Evolutionary conservation across 2,329 filamentous ascomycete species (phyloP), one percentile per base, ranked within the genome.

Genomic region (Cladophialophora yegresii): DNA sequence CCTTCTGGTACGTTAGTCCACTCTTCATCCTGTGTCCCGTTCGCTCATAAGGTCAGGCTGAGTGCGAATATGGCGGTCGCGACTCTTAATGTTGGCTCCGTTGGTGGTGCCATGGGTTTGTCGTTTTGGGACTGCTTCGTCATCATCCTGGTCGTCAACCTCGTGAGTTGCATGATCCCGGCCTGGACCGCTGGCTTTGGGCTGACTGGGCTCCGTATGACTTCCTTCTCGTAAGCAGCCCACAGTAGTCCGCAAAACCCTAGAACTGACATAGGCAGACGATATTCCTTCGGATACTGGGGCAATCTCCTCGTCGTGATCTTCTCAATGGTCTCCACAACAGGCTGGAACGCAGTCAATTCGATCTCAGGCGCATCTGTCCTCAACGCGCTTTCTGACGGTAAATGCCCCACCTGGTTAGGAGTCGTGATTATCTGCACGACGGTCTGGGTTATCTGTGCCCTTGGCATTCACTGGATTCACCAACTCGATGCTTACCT

Each of bases 241-340:
- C 28, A 30, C 40, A 16, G 13, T n/a, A 9, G 13, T 43, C 28
- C 28, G 28, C 8, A 50, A 12, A 12, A 32, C 28, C 10, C 9
- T 23, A 50, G 4, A 7, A 40, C 40, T 58, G 56, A 58, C 43
- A 4, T 1, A 16, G n/a, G 10, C 22, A 75, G 73, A 13, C 70
- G 76, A 36, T 77, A 76, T 63, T 77, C 75, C 2, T 77, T 77
- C 63, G 75, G 75, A 45, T 77, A 76, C 40, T 77, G 75, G 75
- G 75, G 75, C 3, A 77, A 76, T 33, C 67, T 77, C 20, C 71
- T 76, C 3, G 74, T 77, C 2, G 74, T 77, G 0, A 50, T 77
- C 26, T 77, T 77, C 63, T 76, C 74, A 2, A 77, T 77, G 72
- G 66, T 77, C 20, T 72, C 73, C 45, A 77, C 75, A 22, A 77